Percentiles rank a stretch among this genome's conserved stretches.
Conservation (phyloP, 306 rosid genomes). For the Potentilla sterilis region DNA sequence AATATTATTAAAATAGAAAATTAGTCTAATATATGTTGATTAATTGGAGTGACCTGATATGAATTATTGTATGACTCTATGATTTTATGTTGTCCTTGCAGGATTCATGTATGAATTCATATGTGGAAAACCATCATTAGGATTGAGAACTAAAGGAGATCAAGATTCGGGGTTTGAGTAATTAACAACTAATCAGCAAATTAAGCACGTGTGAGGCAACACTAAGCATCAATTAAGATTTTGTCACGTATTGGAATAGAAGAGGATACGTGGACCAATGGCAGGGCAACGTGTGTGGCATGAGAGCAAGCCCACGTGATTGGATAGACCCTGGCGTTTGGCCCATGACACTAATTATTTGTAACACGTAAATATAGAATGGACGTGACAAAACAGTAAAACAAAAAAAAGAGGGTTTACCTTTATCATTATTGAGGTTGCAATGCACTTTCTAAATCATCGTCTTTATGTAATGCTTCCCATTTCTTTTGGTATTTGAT, state of each 20-base stretch:
- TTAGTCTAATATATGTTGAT: not conserved
- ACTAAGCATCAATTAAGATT: not conserved
- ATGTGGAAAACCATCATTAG: not conserved
- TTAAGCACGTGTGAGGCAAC: not conserved
- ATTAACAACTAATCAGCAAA: not conserved
- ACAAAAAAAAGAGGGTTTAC: not conserved
- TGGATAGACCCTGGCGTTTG: not conserved
- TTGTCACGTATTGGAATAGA: not conserved
- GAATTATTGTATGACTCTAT: not conserved
- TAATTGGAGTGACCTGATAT: not conserved
- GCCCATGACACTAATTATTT: not conserved
- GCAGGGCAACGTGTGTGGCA: not conserved
- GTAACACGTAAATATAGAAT: not conserved
- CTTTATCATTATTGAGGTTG: not conserved
- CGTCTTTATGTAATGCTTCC: not conserved
- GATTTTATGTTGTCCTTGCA: not conserved
- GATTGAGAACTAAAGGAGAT: not conserved
- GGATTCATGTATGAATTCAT: not conserved
- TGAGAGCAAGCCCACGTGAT: constrained; percentile 7
- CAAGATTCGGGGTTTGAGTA: not conserved
- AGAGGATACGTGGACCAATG: not conserved
- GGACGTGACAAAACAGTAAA: constrained; percentile 8
- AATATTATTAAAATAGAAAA: not conserved
- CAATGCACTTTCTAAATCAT: not conserved
- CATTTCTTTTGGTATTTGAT: not conserved